Conservation (phyloP, 192 early-diverging fungal species). For the Diversispora eburnea region DNA sequence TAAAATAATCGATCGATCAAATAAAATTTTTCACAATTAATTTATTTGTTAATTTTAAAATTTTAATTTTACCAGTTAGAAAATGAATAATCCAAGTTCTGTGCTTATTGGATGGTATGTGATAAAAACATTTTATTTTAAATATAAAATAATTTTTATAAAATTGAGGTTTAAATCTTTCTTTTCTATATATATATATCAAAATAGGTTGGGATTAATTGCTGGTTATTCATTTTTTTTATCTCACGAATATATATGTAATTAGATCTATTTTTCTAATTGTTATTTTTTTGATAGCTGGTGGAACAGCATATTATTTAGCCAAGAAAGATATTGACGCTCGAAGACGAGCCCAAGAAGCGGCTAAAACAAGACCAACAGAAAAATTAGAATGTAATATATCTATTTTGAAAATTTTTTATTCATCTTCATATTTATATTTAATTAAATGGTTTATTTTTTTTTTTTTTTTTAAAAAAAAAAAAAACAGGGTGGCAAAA, state of each 20-base stretch:
- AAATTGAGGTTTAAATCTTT: background rate
- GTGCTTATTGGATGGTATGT: conserved; percentile 17
- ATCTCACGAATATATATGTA: background rate
- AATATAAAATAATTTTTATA: background rate
- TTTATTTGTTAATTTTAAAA: too few relatives aligned
- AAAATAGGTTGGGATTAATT: conserved; percentile 5
- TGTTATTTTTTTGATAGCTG: conserved; percentile 5
- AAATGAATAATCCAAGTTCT: conserved; percentile 26
- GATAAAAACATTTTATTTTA: background rate
- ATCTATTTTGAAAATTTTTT: background rate
- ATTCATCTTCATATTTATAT: background rate
- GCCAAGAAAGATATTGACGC: conserved; percentile 29
- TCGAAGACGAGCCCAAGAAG: conserved; percentile 22
- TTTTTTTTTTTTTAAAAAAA: background rate
- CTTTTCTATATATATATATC: background rate
- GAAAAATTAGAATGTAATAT: conserved; percentile 31
- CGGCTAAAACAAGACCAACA: conserved; percentile 10
- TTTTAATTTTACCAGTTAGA: background rate
- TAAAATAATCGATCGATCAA: too few relatives aligned
- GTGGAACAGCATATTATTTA: conserved; percentile 24
- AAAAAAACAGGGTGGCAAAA: conserved; percentile 24
- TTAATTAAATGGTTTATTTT: background rate
- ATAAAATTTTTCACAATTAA: too few relatives aligned
- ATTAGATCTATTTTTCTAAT: background rate
- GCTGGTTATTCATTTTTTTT: background rate